Percentiles rank a stretch among this genome's conserved stretches.
Conservation (phyloP, 345 rosid species). For the Hibiscus tridactylites region DNA sequence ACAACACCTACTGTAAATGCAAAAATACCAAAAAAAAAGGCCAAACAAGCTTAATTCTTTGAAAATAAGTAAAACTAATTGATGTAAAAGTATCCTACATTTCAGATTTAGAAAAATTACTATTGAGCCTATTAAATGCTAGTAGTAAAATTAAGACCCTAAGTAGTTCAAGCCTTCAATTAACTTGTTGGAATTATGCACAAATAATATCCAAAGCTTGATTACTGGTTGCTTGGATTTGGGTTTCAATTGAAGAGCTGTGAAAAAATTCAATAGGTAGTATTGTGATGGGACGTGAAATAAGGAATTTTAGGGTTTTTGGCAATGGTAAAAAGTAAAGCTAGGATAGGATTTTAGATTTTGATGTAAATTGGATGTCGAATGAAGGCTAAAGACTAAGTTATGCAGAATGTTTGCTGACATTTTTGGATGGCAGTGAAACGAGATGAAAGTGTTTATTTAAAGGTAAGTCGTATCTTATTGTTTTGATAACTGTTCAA, state of each 20-base stretch:
- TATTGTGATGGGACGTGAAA: too few species aligned
- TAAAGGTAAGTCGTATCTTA: not conserved
- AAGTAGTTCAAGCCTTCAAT: not conserved
- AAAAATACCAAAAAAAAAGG: not conserved
- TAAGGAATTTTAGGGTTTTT: too few species aligned
- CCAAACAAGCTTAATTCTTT: not conserved
- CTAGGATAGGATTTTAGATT: too few species aligned
- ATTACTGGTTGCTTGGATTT: not conserved
- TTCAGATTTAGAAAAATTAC: not conserved
- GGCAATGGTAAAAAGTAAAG: too few species aligned
- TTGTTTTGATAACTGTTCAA: not conserved
- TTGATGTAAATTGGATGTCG: too few species aligned
- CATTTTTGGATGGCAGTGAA: not conserved
- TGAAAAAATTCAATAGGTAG: not conserved
- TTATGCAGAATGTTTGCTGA: too few species aligned
- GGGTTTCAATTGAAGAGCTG: not conserved
- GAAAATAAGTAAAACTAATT: not conserved
- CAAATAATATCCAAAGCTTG: not conserved
- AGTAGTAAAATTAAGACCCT: not conserved
- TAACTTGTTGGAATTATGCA: not conserved
- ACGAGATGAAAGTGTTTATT: not conserved
- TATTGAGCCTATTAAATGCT: not conserved
- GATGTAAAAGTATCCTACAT: not conserved
- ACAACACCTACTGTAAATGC: not conserved
- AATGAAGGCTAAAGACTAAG: too few species aligned